These are phyloP conservation scores for Aureobasidium zeae DNA, from an alignment of 2,329 filamentous ascomycete genomes.

Conservation along the genomic window DNA sequence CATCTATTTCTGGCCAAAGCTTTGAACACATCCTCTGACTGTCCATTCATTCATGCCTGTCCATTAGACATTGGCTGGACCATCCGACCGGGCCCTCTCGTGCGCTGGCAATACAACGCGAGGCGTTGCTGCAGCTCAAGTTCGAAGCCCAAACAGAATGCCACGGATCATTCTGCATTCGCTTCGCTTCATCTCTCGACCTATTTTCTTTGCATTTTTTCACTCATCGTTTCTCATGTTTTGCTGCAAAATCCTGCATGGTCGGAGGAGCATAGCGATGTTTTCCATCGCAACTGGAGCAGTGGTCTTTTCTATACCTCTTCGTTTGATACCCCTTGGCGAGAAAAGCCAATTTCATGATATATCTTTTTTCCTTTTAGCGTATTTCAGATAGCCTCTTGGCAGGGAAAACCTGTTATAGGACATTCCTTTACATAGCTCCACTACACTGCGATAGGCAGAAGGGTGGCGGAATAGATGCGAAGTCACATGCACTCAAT, in stretches of 20 bases:
- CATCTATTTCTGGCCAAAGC: conserved; percentile 13
- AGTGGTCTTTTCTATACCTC: conserved; percentile 7
- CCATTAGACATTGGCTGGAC: conserved; percentile 14
- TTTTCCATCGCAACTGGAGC: too few species aligned
- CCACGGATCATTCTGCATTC: conserved; percentile 15
- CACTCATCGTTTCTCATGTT: neutral
- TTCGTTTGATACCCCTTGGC: conserved; percentile 13
- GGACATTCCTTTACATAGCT: too few species aligned
- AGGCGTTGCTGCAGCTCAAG: conserved; percentile 10
- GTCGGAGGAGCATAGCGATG: conserved; percentile 12
- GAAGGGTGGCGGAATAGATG: conserved; percentile 10
- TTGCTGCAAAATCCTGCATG: conserved; percentile 12
- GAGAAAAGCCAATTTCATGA: conserved; percentile 9
- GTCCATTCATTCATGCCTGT: conserved; percentile 10
- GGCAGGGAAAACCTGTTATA: conserved; percentile 6
- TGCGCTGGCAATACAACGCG: neutral
- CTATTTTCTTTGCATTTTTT: neutral
- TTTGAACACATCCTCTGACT: conserved; percentile 8
- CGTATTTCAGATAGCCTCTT: conserved; percentile 12
- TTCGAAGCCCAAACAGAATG: conserved; percentile 13
- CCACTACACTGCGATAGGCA: conserved; percentile 14
- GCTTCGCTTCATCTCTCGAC: conserved; percentile 5
- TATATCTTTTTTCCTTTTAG: conserved; percentile 10
- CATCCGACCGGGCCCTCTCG: conserved; percentile 10
- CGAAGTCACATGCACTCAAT: conserved; percentile 13